Conservation (phyloP, 2,329 filamentous ascomycete species). For the Clarireedia paspali region DNA sequence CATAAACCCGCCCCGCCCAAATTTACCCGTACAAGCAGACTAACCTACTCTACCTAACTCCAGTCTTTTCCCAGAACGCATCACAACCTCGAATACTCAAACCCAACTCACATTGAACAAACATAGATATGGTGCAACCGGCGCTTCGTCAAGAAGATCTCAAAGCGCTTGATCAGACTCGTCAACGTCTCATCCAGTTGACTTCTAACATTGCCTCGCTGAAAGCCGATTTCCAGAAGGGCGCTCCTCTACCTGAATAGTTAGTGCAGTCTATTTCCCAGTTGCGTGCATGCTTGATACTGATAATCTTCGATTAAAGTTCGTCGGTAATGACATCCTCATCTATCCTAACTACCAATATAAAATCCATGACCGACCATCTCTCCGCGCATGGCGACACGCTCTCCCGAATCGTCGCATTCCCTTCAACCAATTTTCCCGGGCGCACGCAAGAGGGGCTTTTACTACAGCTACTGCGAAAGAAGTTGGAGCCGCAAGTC, state of each 20-base stretch:
- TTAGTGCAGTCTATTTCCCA: constrained; percentile 32
- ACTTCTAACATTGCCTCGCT: constrained; percentile 61
- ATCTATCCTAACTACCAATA: constrained; percentile 62
- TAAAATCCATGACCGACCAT: constrained; percentile 58
- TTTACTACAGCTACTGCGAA: constrained; percentile 65
- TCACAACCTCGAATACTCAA: too few relatives aligned
- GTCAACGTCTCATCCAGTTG: constrained; percentile 60
- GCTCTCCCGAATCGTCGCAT: constrained; percentile 63
- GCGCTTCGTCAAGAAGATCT: constrained; percentile 41
- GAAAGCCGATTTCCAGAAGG: constrained; percentile 50
- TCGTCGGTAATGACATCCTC: constrained; percentile 65
- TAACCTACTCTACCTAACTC: too few relatives aligned
- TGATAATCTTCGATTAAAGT: constrained; percentile 34
- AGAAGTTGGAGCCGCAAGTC: constrained; percentile 73
- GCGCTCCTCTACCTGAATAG: constrained; percentile 61
- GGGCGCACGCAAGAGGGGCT: constrained; percentile 59
- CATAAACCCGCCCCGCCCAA: too few relatives aligned
- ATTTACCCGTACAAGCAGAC: neutral
- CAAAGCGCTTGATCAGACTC: constrained; percentile 63
- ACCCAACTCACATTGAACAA: neutral
- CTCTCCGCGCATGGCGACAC: constrained; percentile 58
- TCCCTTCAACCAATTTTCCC: constrained; percentile 69
- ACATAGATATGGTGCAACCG: constrained; percentile 17
- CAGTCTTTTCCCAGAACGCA: too few relatives aligned
- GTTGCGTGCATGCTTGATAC: neutral